Evolutionary conservation across 192 early-diverging fungal genomes (phyloP).

Genomic region (Powellomyces hirtus): DNA sequence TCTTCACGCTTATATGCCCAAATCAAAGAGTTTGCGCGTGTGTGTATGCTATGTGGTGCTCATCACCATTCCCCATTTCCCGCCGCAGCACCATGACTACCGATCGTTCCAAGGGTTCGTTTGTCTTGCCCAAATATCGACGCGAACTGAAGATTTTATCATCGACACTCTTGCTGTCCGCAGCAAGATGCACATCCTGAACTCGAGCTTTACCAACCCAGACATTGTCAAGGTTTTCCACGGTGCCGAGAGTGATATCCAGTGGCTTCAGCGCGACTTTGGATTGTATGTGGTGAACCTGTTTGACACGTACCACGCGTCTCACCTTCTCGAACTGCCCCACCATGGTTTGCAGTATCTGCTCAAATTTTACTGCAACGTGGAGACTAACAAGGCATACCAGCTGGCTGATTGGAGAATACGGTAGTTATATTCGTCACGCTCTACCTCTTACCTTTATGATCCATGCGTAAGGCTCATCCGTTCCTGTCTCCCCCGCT

Average conservation of each 20-base stretch:
- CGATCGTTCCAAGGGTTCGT: constrained; percentile 93
- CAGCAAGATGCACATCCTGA: constrained; percentile 68
- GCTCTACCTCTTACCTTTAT: not conserved
- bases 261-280: constrained; percentile 97
- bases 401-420: constrained; percentile 98
- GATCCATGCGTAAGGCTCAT: not conserved
- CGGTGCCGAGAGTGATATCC: constrained; percentile 93
- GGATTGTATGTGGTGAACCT: constrained; percentile 94
- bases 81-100: constrained; percentile 68
- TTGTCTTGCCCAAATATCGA: constrained; percentile 91
- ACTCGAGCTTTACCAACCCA: constrained; percentile 85
- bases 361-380: constrained; percentile 72
- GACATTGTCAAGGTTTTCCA: constrained; percentile 87
- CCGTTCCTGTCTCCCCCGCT: not conserved
- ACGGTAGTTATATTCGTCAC: constrained; percentile 47
- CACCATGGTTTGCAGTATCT: constrained; percentile 81
- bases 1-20: not conserved
- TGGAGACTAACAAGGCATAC: constrained; percentile 87
- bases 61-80: no score
- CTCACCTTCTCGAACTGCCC: constrained; percentile 77
- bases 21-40: not conserved
- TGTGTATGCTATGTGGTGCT: no score
- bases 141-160: constrained; percentile 83
- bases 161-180: constrained; percentile 87
- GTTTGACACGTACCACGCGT: constrained; percentile 96